Base-by-base conservation (phyloP, 495 filamentous ascomycete genomes). In the Darksidea phi region DNA sequence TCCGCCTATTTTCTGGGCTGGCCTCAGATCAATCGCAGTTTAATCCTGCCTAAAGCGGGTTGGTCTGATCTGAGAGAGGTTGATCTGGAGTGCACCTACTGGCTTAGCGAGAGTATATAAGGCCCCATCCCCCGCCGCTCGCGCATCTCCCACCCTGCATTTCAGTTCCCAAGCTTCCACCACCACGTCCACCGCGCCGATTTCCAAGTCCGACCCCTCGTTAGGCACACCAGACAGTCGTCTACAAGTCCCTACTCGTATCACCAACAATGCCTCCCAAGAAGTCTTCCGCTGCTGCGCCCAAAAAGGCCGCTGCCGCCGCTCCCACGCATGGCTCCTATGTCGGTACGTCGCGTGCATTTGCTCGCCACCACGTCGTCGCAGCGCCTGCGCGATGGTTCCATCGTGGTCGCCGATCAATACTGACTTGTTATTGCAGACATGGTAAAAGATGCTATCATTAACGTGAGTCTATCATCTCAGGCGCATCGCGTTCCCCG, bases 391-490 rank as follows among this genome's bases (percentile, higher is more conserved):
- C 26, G 54, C 64, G 59, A 62, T 51, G 20, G 32, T 54, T 68
- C 61, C 43, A 48, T 68, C 58, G 26, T 26, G 53, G 49, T 72
- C 69, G 69, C 68, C 42, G 58, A 50, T 18, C 51, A 55, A 72
- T 68, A 67, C 81, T 84, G 72, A 82, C 71, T 54, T 21, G 24
- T 18, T 7, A 34, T 49, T 59, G 45, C 76, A 85, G 84, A 84
- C 64, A 87, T 87, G 84, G 84, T 87, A 71, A 85, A 81, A 41
- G 83, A 86, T 67, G 84, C 83, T 56, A 86, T 87, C 68, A 66
- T 86, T 70, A 77, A 80, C 75, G 84, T 87, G 79, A 72, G 77
- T 81, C 69, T 66, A 68, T 71, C 69, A 20, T 61, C 63, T 48
- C 64, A 32, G 72, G 70, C 73, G 72, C 73, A 74, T 66, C 50